Conservation (phyloP, 2,329 filamentous ascomycete species). For the Pseudocercospora fijiensis region DNA sequence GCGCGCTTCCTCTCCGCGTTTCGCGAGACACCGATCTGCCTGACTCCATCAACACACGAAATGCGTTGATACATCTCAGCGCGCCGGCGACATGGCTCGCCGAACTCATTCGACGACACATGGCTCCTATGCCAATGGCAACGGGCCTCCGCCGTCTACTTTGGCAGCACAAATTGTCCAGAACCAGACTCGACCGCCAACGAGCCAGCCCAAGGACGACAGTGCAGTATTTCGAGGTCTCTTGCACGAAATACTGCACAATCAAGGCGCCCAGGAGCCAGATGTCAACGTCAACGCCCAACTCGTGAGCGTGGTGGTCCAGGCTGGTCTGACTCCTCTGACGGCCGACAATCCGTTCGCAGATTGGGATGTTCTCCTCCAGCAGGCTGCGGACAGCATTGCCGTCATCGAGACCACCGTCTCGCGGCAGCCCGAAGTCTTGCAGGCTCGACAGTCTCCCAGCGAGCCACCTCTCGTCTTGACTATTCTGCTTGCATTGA, state of each 20-base stretch:
- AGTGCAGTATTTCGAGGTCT: conserved; percentile 71
- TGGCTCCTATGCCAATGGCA: conserved; percentile 29
- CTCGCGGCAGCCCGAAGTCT: conserved; percentile 69
- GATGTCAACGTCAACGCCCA: conserved; percentile 77
- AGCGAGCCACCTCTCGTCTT: conserved; percentile 52
- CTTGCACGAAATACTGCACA: conserved; percentile 60
- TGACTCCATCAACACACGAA: neutral
- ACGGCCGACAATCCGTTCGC: conserved; percentile 68
- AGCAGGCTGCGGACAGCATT: conserved; percentile 69
- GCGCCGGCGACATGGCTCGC: conserved; percentile 41
- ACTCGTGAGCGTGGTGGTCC: conserved; percentile 78
- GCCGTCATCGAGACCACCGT: conserved; percentile 74
- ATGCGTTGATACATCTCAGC: neutral
- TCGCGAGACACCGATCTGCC: neutral
- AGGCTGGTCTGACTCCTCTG: conserved; percentile 71
- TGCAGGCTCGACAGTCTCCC: conserved; percentile 45
- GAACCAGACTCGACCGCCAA: conserved; percentile 58
- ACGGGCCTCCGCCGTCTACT: conserved; percentile 65
- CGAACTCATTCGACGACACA: conserved; percentile 21
- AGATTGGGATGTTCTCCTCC: conserved; percentile 54
- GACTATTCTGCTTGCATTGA: conserved; percentile 55
- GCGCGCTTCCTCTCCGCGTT: neutral
- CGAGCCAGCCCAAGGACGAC: conserved; percentile 48
- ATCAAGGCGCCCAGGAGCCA: conserved; percentile 55
- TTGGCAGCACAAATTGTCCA: conserved; percentile 84